Percentiles rank a stretch among this genome's conserved stretches.
Conservation (phyloP, 2,329 filamentous ascomycete species). For the Trichoderma pleuroti region DNA sequence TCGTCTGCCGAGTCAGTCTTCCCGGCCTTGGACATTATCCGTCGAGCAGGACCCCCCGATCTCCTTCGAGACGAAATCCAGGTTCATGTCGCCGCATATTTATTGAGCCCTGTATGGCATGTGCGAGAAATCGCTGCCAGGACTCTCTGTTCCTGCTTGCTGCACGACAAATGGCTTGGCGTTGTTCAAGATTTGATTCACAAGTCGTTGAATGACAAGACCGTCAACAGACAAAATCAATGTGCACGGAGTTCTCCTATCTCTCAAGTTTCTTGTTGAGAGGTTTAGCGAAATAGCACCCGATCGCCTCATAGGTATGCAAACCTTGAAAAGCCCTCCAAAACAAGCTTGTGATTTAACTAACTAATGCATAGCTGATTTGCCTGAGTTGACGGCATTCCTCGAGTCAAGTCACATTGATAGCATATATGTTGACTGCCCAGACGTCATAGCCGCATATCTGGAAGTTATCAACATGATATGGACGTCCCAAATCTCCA, state of each 20-base stretch:
- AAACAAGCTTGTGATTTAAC: conserved; percentile 4
- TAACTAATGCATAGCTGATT: conserved; percentile 29
- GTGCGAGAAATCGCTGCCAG: conserved; percentile 76
- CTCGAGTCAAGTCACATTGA: conserved; percentile 29
- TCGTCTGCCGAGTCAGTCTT: conserved; percentile 68
- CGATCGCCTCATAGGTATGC: conserved; percentile 43
- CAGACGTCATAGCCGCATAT: conserved; percentile 45
- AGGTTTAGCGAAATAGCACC: conserved; percentile 47
- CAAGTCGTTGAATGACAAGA: conserved; percentile 26
- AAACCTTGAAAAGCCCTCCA: background rate
- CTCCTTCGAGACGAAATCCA: conserved; percentile 53
- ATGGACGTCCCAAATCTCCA: conserved; percentile 30
- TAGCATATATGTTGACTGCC: conserved; percentile 29
- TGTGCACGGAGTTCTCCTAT: conserved; percentile 57
- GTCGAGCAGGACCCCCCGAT: conserved; percentile 65
- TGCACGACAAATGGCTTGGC: conserved; percentile 48
- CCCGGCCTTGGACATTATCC: conserved; percentile 76
- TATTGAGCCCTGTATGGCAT: conserved; percentile 72
- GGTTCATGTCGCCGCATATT: conserved; percentile 56
- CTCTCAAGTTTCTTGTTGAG: conserved; percentile 55
- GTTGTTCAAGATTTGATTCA: conserved; percentile 38
- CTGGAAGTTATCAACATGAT: conserved; percentile 46
- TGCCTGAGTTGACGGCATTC: conserved; percentile 31
- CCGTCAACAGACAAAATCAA: conserved; percentile 45
- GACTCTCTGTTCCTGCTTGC: conserved; percentile 62